These are phyloP conservation scores for Platismatia glauca DNA, from an alignment of 495 filamentous ascomycete species.

Conservation along the genomic window DNA sequence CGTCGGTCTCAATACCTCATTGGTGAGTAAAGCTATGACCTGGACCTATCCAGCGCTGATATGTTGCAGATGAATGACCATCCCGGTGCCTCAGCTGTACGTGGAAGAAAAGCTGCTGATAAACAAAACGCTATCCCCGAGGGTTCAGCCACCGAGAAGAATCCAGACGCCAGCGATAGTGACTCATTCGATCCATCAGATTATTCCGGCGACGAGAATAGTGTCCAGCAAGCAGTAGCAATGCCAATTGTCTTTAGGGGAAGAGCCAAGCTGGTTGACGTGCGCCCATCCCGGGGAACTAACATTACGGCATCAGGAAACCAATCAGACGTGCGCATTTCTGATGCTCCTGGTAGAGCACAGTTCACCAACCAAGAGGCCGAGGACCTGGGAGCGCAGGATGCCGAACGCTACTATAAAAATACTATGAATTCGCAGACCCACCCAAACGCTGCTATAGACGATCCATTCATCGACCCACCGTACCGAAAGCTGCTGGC, in stretches of 20 bases:
- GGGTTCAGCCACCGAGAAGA: background rate
- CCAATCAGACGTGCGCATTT: background rate
- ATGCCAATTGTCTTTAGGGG: background rate
- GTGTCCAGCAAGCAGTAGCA: constrained; percentile 2
- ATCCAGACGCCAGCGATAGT: background rate
- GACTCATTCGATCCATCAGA: constrained; percentile 3
- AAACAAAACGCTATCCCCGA: background rate
- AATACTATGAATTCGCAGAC: background rate
- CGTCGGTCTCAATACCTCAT: background rate
- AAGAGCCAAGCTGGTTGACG: background rate
- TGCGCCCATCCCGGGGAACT: background rate
- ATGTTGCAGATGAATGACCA: background rate
- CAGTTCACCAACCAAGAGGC: background rate
- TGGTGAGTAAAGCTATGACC: background rate
- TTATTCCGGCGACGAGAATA: constrained; percentile 8
- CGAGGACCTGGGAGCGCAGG: background rate
- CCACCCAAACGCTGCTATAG: background rate
- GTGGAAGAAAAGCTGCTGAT: background rate
- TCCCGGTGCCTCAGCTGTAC: background rate
- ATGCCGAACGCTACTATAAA: background rate
- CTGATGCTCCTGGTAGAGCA: background rate
- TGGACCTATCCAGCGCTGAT: background rate
- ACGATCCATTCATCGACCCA: background rate
- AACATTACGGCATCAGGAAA: background rate
- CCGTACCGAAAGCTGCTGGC: background rate